Evolutionary conservation across 2,329 filamentous ascomycete species (phyloP).

Genomic region (Fusarium sp.): DNA sequence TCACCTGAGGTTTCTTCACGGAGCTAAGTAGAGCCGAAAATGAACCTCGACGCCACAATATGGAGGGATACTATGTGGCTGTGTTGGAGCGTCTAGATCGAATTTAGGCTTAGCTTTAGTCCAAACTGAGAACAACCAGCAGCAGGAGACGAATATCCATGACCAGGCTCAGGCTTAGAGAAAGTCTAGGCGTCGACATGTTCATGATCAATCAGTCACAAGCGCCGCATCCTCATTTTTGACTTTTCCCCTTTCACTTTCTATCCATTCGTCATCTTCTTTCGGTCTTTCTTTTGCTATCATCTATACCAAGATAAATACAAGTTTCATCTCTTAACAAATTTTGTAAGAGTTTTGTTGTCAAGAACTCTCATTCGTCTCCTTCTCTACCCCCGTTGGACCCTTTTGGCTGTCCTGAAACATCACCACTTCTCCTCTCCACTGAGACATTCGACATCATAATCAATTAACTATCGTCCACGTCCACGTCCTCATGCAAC

Average conservation of each 20-base stretch:
- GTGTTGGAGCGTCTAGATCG: constrained; percentile 15
- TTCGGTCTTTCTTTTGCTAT: constrained; percentile 9
- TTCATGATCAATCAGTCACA: constrained; percentile 37
- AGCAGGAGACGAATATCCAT: constrained; percentile 12
- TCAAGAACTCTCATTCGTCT: constrained; percentile 12
- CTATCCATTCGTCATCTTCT: constrained; percentile 4
- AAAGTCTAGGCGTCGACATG: constrained; percentile 1
- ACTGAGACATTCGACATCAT: constrained; percentile 28
- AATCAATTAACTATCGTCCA: constrained; percentile 16
- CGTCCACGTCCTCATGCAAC: constrained; percentile 36
- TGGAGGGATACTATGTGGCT: constrained; percentile 5
- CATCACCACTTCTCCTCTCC: constrained; percentile 35
- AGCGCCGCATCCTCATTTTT: constrained; percentile 23
- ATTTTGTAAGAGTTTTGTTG: constrained; percentile 13
- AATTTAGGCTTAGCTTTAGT: constrained; percentile 12
- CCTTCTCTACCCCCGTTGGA: constrained; percentile 8
- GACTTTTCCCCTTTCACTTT: constrained; percentile 3
- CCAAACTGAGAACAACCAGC: constrained; percentile 18
- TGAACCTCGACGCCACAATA: constrained; percentile 13
- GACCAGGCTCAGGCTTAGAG: constrained; percentile 9
- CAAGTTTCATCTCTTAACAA: constrained; percentile 11
- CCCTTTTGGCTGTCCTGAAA: constrained; percentile 35
- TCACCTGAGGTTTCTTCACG: constrained; percentile 36
- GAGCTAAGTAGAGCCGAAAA: constrained; percentile 40
- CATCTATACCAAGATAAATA: background rate